Evolutionary conservation across 139 green algal genomes (phyloP).

Genomic region (Coccomyxa sp.): DNA sequence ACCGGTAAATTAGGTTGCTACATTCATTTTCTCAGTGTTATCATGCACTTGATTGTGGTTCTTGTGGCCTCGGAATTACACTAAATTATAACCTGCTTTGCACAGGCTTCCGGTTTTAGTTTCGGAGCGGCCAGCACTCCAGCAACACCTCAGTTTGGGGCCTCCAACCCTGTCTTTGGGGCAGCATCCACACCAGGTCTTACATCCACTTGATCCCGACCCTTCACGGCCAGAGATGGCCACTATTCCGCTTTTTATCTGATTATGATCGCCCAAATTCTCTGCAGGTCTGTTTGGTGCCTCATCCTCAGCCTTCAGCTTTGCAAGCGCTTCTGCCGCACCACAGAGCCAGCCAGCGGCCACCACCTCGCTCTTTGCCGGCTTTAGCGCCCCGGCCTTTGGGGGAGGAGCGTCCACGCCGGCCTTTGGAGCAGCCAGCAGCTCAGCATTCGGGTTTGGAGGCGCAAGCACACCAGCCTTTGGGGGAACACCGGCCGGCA

Average conservation of each 20-base stretch:
- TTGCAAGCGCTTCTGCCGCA: neutral
- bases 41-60: too few species aligned
- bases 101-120: neutral
- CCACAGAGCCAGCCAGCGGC: conserved; percentile 17
- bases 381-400: conserved; percentile 12
- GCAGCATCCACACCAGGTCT: conserved; percentile 10
- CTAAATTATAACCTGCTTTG: too few species aligned
- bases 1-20: neutral
- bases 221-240: too few species aligned
- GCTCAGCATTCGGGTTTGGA: neutral
- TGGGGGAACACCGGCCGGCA: too few species aligned
- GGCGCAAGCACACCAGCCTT: neutral
- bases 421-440: neutral
- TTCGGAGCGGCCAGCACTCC: neutral
- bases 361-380: conserved; percentile 23
- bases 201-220: too few species aligned
- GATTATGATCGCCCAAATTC: too few species aligned
- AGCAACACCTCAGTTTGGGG: conserved; percentile 24
- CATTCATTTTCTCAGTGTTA: too few species aligned
- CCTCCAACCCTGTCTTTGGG: conserved; percentile 14
- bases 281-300: too few species aligned
- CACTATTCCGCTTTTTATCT: too few species aligned
- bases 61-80: too few species aligned
- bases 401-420: neutral
- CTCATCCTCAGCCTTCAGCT: too few species aligned